Conservation (phyloP, 202 grass and related monocot genomes). For the Alloteropsis angusta region DNA sequence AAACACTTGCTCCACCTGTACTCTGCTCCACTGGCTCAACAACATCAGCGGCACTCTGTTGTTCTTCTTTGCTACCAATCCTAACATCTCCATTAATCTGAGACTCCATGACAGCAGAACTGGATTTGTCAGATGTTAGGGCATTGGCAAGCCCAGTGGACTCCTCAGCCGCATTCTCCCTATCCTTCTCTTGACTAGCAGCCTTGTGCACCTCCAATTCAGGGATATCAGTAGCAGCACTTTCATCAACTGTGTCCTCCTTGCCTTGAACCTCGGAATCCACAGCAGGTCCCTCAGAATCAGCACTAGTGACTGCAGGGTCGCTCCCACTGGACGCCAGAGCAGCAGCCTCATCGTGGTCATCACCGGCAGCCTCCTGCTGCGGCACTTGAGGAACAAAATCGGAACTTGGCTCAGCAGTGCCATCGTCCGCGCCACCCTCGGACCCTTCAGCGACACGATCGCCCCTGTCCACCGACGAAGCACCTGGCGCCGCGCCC, state of each 20-base stretch:
- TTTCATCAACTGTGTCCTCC: constrained; percentile 1
- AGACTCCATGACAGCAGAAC: neutral
- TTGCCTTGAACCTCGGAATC: constrained; percentile 3
- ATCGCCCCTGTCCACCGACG: constrained; percentile 1
- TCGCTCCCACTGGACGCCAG: neutral
- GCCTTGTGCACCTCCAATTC: neutral
- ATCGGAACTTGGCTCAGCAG: neutral
- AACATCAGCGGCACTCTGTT: neutral
- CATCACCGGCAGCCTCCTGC: neutral
- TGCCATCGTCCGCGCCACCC: neutral
- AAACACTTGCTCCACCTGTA: neutral
- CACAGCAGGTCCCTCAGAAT: neutral
- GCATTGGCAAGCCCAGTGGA: neutral
- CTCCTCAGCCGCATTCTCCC: neutral
- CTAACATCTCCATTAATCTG: neutral
- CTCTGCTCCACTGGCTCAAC: neutral
- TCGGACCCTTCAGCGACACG: neutral
- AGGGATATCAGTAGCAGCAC: constrained; percentile 4
- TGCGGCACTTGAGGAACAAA: constrained; percentile 13
- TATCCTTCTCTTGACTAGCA: constrained; percentile 4
- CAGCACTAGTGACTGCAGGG: neutral
- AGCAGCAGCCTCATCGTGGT: neutral
- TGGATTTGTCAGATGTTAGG: neutral
- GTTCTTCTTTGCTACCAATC: neutral
- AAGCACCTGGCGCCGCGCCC: neutral